phyloP scores from a whole-genome alignment of 768 basidiomycete genomes.

The Boletus rubropictus region DNA sequence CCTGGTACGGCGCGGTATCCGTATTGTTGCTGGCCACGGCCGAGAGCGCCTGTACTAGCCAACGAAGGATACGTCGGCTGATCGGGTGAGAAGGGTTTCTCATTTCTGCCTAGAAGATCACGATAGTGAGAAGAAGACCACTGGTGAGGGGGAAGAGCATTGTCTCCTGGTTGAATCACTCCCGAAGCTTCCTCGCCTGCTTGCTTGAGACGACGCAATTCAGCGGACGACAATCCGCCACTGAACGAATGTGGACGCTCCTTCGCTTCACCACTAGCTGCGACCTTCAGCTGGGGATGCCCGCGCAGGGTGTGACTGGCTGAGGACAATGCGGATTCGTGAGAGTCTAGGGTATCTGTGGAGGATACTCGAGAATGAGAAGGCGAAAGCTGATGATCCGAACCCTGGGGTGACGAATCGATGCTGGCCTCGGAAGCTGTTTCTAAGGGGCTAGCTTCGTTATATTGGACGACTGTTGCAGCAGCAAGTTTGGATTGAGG shows the following conservation, averaged over 20 bases:
- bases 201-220: slow-evolving; percentile 71
- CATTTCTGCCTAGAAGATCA: slow-evolving; percentile 34
- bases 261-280: slow-evolving; percentile 51
- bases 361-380: slow-evolving; percentile 81
- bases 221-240: slow-evolving; percentile 67
- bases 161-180: slow-evolving; percentile 32
- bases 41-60: slow-evolving; percentile 39
- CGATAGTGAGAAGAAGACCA: slow-evolving; percentile 49
- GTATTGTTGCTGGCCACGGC: slow-evolving; percentile 50
- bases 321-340: slow-evolving; percentile 47
- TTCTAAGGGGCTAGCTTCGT: slow-evolving; percentile 67
- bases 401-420: slow-evolving; percentile 65
- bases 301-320: slow-evolving; percentile 54
- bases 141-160: slow-evolving; percentile 39
- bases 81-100: slow-evolving; percentile 41
- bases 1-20: slow-evolving; percentile 43
- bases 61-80: slow-evolving; percentile 66
- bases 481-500: slow-evolving; percentile 58
- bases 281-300: slow-evolving; percentile 49
- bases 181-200: slow-evolving; percentile 43
- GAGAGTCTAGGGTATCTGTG: slow-evolving; percentile 65
- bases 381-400: slow-evolving; percentile 59
- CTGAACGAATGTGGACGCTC: slow-evolving; percentile 81
- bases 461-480: slow-evolving; percentile 49
- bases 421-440: slow-evolving; percentile 65